Percentiles rank a stretch among this genome's conserved stretches.
Evolutionary conservation across 352 stramenopile genomes (phyloP).

Genomic region (Phytophthora tubulina): DNA sequence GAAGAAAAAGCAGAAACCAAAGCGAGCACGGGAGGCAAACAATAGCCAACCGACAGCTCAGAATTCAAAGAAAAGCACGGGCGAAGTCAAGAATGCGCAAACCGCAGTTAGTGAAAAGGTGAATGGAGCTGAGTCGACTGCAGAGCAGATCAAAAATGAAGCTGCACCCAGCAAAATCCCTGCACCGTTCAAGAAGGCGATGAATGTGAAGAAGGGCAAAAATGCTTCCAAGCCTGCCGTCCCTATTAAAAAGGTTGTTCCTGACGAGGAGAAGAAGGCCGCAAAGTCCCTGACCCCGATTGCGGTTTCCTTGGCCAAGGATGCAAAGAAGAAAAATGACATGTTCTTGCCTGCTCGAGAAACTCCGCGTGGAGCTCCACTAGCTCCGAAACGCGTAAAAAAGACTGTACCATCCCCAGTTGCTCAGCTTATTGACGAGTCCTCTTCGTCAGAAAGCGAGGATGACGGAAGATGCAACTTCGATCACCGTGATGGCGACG

Average conservation of each 20-base stretch:
- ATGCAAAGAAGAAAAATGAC: slow-evolving; percentile 28
- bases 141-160: background rate
- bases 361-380: background rate
- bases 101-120: background rate
- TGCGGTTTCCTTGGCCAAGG: slow-evolving; percentile 27
- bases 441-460: slow-evolving; percentile 37
- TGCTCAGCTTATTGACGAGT: slow-evolving; percentile 22
- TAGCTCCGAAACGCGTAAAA: background rate
- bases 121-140: background rate
- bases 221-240: slow-evolving; percentile 2
- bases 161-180: background rate
- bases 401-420: slow-evolving; percentile 1
- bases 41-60: background rate
- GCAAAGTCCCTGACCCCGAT: slow-evolving; percentile 27
- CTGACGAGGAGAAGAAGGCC: background rate
- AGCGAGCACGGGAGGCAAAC: background rate
- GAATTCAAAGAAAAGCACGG: background rate
- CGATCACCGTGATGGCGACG: slow-evolving; percentile 6
- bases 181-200: slow-evolving; percentile 10
- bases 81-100: background rate
- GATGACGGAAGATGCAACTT: slow-evolving; percentile 23
- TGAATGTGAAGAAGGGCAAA: background rate
- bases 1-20: slow-evolving; percentile 7
- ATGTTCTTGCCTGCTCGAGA: slow-evolving; percentile 37
- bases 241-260: slow-evolving; percentile 1